Evolutionary conservation across 2,329 filamentous ascomycete genomes (phyloP).

Genomic region (Cercospora sojina): DNA sequence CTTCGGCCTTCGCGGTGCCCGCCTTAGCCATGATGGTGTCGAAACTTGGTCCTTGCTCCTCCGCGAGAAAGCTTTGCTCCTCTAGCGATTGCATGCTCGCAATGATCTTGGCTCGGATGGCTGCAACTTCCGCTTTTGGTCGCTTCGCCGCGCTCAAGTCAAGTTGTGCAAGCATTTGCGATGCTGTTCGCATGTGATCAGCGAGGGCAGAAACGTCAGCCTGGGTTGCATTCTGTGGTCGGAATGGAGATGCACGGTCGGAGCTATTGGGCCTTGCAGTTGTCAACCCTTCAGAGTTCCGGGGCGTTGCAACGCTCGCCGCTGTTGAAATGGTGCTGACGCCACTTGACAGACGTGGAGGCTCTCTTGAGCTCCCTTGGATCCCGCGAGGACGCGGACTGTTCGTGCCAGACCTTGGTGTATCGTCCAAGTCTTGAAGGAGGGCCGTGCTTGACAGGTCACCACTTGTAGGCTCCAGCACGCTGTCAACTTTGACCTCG

Average conservation of each 20-base stretch:
- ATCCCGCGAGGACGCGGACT: constrained; percentile 25
- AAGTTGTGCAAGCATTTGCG: constrained; percentile 81
- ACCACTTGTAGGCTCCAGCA: constrained; percentile 78
- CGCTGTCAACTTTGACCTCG: constrained; percentile 62
- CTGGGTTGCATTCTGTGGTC: constrained; percentile 61
- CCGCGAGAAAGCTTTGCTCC: constrained; percentile 77
- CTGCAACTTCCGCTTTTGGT: constrained; percentile 75
- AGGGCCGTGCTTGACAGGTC: constrained; percentile 74
- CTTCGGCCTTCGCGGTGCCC: constrained; percentile 53
- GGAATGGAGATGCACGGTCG: constrained; percentile 60
- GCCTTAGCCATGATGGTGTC: constrained; percentile 78
- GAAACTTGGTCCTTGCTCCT: constrained; percentile 73
- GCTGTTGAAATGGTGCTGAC: constrained; percentile 60
- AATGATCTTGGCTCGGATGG: constrained; percentile 82
- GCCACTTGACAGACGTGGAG: constrained; percentile 61
- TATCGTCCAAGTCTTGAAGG: constrained; percentile 57
- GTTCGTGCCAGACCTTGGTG: constrained; percentile 43
- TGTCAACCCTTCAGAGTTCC: constrained; percentile 60
- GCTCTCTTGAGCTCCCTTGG: constrained; percentile 28
- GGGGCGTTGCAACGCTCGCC: constrained; percentile 63
- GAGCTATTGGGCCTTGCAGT: constrained; percentile 64
- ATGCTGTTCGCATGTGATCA: constrained; percentile 83
- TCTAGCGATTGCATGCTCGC: constrained; percentile 86
- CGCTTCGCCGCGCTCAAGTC: constrained; percentile 78
- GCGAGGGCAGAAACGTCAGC: constrained; percentile 79